Evolutionary conservation across 2,329 filamentous ascomycete species (phyloP).

Genomic region (Microdochium paspali): DNA sequence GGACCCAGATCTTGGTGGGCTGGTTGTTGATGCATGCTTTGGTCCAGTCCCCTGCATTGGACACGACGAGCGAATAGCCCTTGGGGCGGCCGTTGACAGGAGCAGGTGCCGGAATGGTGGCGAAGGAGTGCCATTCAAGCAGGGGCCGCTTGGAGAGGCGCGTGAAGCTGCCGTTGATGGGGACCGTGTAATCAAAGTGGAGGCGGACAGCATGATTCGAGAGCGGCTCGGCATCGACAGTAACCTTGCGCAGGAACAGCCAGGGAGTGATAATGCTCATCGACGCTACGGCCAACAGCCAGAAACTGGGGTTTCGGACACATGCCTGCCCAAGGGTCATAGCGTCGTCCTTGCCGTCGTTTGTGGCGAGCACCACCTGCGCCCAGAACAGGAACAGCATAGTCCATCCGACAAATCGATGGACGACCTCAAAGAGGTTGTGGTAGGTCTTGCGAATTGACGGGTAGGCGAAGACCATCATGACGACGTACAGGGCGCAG

Average conservation of each 20-base stretch:
- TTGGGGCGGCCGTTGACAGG: slow-evolving; percentile 21
- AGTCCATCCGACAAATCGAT: slow-evolving; percentile 67
- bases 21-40: slow-evolving; percentile 49
- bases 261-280: slow-evolving; percentile 62
- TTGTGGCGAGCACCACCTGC: slow-evolving; percentile 46
- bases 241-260: slow-evolving; percentile 59
- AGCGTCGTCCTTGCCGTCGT: slow-evolving; percentile 22
- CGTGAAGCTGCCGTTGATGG: slow-evolving; percentile 44
- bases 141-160: slow-evolving; percentile 55
- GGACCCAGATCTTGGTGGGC: slow-evolving; percentile 55
- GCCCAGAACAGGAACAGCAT: slow-evolving; percentile 56
- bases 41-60: slow-evolving; percentile 71
- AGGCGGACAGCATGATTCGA: slow-evolving; percentile 65
- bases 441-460: slow-evolving; percentile 50
- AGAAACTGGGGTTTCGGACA: slow-evolving; percentile 41
- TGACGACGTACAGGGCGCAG: slow-evolving; percentile 42
- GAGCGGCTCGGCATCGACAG: slow-evolving; percentile 55
- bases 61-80: slow-evolving; percentile 61
- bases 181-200: slow-evolving; percentile 55
- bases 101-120: slow-evolving; percentile 54
- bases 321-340: slow-evolving; percentile 24
- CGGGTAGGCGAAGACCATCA: slow-evolving; percentile 55
- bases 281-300: slow-evolving; percentile 58
- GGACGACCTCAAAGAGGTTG: slow-evolving; percentile 60
- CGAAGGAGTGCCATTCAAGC: slow-evolving; percentile 68